Evolutionary conservation across 768 basidiomycete species (phyloP).

Genomic region (Tylopilus rubrobrunneus): DNA sequence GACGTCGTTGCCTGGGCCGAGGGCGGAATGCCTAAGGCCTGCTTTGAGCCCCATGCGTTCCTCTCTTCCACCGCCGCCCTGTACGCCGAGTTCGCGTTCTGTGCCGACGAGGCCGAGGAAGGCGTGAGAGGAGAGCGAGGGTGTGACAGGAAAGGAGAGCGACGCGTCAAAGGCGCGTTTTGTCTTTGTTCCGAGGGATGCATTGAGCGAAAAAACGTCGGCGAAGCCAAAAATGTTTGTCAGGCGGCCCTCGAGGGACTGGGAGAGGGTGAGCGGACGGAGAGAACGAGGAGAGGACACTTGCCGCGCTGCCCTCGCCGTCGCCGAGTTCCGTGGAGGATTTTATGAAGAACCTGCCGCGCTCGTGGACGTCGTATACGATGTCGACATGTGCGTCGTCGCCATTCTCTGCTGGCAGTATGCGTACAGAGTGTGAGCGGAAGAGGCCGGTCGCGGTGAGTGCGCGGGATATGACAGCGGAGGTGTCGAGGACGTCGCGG

Average conservation of each 20-base stretch:
- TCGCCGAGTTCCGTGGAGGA: slow-evolving; percentile 91
- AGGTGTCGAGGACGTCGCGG: slow-evolving; percentile 64
- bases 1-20: slow-evolving; percentile 56
- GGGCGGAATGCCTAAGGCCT: slow-evolving; percentile 36
- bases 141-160: slow-evolving; percentile 56
- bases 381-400: slow-evolving; percentile 68
- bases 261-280: not conserved
- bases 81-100: slow-evolving; percentile 64
- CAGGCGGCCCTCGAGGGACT: slow-evolving; percentile 79
- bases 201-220: slow-evolving; percentile 79
- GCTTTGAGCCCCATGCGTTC: slow-evolving; percentile 64
- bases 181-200: slow-evolving; percentile 85
- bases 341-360: slow-evolving; percentile 70
- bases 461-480: slow-evolving; percentile 59
- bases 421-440: slow-evolving; percentile 53
- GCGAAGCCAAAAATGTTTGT: slow-evolving; percentile 91
- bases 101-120: slow-evolving; percentile 69
- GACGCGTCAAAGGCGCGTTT: slow-evolving; percentile 76
- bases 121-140: slow-evolving; percentile 61
- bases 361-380: slow-evolving; percentile 73
- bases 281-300: slow-evolving; percentile 28
- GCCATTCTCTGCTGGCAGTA: slow-evolving; percentile 58
- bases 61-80: slow-evolving; percentile 24
- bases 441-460: slow-evolving; percentile 80
- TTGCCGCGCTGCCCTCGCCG: slow-evolving; percentile 87